Evolutionary conservation across 345 rosid species (phyloP).

Genomic region (Durio zibethinus): DNA sequence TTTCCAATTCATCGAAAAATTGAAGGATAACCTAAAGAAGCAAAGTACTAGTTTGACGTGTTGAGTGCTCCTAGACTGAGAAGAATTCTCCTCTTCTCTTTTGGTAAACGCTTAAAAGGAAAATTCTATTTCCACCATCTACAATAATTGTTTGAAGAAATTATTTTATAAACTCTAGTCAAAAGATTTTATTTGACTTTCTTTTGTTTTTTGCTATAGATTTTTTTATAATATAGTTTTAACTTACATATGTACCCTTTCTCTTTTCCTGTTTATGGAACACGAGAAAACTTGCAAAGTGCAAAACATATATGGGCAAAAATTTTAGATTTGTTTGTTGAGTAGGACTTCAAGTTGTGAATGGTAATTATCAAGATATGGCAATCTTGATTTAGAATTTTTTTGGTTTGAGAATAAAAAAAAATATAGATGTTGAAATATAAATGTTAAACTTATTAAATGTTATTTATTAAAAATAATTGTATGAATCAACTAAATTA

Average conservation of each 20-base stretch:
- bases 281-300: neutral
- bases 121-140: slow-evolving; percentile 7
- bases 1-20: neutral
- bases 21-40: neutral
- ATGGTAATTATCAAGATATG: too few relatives aligned
- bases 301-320: too few relatives aligned
- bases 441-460: too few relatives aligned
- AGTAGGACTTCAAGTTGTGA: too few relatives aligned
- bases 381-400: too few relatives aligned
- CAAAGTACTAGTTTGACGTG: neutral
- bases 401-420: too few relatives aligned
- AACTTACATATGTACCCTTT: neutral
- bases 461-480: too few relatives aligned
- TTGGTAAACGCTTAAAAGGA: neutral
- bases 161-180: neutral
- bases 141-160: neutral
- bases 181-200: neutral
- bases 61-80: slow-evolving; percentile 3
- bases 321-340: too few relatives aligned
- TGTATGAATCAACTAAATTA: too few relatives aligned
- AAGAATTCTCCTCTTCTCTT: neutral
- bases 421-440: too few relatives aligned
- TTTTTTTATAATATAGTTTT: neutral
- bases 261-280: neutral
- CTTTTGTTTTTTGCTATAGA: neutral